Conservation (phyloP, 176 grass and related monocot species). For the Phragmites australis region DNA sequence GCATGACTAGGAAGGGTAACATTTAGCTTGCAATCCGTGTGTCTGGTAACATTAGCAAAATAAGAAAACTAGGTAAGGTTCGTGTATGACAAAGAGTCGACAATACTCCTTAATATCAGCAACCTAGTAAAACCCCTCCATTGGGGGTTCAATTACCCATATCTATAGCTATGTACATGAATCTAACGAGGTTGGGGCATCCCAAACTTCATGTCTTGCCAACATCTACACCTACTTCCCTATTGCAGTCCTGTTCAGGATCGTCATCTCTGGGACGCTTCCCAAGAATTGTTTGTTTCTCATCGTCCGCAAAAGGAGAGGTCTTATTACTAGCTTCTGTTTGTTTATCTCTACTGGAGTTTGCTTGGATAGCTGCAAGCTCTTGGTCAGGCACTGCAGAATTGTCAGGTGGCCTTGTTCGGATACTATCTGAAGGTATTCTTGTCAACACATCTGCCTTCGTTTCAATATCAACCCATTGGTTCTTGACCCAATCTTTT, state of each 20-base stretch:
- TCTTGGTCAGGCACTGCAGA: conserved; percentile 55
- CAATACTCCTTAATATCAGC: conserved; percentile 28
- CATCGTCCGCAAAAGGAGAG: conserved; percentile 18
- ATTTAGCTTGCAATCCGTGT: conserved; percentile 20
- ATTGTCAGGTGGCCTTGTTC: conserved; percentile 42
- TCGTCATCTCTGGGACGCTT: conserved; percentile 38
- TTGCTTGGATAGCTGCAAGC: conserved; percentile 28
- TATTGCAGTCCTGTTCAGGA: conserved; percentile 32
- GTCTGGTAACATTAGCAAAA: conserved; percentile 34
- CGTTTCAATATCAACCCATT: conserved; percentile 65
- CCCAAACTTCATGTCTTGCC: conserved; percentile 41
- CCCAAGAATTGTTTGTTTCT: conserved; percentile 40
- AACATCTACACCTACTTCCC: conserved; percentile 51
- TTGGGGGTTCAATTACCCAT: conserved; percentile 38
- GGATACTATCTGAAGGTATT: conserved; percentile 52
- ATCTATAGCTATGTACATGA: conserved; percentile 58
- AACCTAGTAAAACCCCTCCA: conserved; percentile 36
- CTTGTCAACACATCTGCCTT: conserved; percentile 58
- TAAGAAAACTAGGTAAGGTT: conserved; percentile 32
- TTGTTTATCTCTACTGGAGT: conserved; percentile 33
- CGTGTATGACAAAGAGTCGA: conserved; percentile 19
- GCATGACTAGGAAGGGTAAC: conserved; percentile 1
- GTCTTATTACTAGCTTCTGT: conserved; percentile 21
- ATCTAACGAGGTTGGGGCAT: conserved; percentile 23
- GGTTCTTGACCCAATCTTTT: conserved; percentile 79